Evolutionary conservation across 2,329 filamentous ascomycete genomes (phyloP).

Genomic region (Penicillium sp.): DNA sequence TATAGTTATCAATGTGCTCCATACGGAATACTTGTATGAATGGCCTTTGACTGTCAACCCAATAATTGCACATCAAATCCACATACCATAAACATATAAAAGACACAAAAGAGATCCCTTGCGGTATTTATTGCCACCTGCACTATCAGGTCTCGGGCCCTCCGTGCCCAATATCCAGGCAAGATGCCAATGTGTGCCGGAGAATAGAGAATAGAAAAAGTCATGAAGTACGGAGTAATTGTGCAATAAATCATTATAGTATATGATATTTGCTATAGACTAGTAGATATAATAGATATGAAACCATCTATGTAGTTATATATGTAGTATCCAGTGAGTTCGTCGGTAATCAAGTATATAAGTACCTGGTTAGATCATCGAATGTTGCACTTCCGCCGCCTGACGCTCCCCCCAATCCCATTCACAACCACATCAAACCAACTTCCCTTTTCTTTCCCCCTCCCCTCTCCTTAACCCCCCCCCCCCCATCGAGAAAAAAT

Average conservation of each 20-base stretch:
- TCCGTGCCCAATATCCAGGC: conserved; percentile 2
- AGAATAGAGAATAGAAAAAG: background rate
- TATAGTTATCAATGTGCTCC: background rate
- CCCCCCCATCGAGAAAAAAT: background rate
- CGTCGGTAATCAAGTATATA: background rate
- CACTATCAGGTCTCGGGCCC: conserved; percentile 1
- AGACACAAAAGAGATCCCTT: background rate
- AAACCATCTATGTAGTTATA: background rate
- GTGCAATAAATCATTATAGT: background rate
- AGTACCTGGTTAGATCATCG: conserved; percentile 17
- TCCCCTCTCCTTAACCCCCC: background rate
- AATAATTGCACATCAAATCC: background rate
- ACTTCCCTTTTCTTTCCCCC: conserved; percentile 5
- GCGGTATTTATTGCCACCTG: background rate
- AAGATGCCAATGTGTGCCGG: background rate
- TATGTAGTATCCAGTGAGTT: background rate
- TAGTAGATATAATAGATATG: background rate
- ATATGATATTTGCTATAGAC: too few species aligned
- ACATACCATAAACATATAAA: background rate
- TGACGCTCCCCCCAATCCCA: conserved; percentile 34
- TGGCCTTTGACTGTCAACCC: background rate
- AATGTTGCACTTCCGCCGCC: conserved; percentile 33
- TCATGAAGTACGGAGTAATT: background rate
- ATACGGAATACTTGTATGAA: background rate
- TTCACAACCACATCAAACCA: conserved; percentile 27